Evolutionary conservation across 441 rosid genomes (phyloP), one percentile per base, ranked within the genome.

Genomic region (Kokia cookei): DNA sequence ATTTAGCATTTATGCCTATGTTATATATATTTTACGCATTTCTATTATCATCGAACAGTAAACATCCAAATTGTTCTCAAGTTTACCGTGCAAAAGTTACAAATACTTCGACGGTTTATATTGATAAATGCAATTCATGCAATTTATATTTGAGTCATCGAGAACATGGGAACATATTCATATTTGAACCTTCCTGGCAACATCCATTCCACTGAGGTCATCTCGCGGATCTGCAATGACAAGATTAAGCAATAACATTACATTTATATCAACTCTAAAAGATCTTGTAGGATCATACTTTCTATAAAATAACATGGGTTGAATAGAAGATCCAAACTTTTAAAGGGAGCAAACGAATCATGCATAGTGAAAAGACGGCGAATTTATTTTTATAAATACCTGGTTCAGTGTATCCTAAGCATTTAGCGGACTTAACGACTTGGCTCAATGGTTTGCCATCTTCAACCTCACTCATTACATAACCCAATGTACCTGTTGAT

Each of bases 161-260:
- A 75, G 54, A 35, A 26, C 43, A 62, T n/a, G 26, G 17, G 27
- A 5, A 12, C 13, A 9, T 15, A 75, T 50, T 53, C 53, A 75
- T 32, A 32, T 15, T 22, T 45, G 5, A 72, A 95, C 99, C 99
- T 95, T 95, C 85, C 97, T 89, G 24, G 97, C 96, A 78, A 93
- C 97, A 80, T 95, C 99, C 96, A 90, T 89, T 78, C 99, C 99
- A 67, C 96, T 73, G 0, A 95, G 97, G 85, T 95, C 98, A 79
- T 95, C 99, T 13, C 98, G 96, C 54, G 98, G 99, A 93, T 95
- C 98, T 95, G 93, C 83, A 82, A 63, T 61, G 73, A 74, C 26
- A 74, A 79, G 37, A 54, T 67, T 47, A 80, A 63, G 48, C 50
- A 63, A 75, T 37, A 15, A 27, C 62, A 76, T 42, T 37, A 71